These are phyloP conservation scores for Flaveria sonorensis DNA, from an alignment of 129 eudicot genomes.

Conservation along the genomic window DNA sequence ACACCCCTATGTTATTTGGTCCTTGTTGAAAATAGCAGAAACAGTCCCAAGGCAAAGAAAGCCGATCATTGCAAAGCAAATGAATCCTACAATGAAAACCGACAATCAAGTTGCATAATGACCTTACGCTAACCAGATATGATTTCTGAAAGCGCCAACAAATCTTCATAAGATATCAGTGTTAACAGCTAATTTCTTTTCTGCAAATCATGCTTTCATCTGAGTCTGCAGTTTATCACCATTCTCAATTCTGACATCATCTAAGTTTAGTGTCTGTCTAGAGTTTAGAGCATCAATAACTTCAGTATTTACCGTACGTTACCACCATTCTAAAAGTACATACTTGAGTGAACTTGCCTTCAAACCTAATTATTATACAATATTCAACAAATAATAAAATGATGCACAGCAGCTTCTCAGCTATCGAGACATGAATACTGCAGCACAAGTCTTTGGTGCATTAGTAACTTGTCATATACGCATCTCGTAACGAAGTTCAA, in stretches of 20 bases:
- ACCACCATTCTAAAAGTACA: neutral
- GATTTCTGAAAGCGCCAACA: neutral
- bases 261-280: neutral
- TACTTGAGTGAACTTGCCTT: neutral
- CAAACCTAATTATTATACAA: neutral
- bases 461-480: neutral
- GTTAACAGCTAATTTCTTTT: too few species aligned
- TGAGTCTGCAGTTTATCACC: neutral
- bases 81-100: too few species aligned
- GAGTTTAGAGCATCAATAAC: neutral
- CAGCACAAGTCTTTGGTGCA: neutral
- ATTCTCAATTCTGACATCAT: neutral
- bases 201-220: neutral
- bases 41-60: too few species aligned
- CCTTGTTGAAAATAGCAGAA: too few species aligned
- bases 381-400: neutral
- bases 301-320: neutral
- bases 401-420: neutral
- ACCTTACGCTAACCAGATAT: too few species aligned
- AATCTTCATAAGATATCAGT: neutral
- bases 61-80: too few species aligned
- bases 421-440: too few species aligned
- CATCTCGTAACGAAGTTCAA: slow-evolving; percentile 15
- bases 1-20: too few species aligned
- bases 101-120: too few species aligned